These are phyloP conservation scores for Fusarium odoratissimum DNA, from an alignment of 2,329 filamentous ascomycete genomes.

Conservation along the genomic window DNA sequence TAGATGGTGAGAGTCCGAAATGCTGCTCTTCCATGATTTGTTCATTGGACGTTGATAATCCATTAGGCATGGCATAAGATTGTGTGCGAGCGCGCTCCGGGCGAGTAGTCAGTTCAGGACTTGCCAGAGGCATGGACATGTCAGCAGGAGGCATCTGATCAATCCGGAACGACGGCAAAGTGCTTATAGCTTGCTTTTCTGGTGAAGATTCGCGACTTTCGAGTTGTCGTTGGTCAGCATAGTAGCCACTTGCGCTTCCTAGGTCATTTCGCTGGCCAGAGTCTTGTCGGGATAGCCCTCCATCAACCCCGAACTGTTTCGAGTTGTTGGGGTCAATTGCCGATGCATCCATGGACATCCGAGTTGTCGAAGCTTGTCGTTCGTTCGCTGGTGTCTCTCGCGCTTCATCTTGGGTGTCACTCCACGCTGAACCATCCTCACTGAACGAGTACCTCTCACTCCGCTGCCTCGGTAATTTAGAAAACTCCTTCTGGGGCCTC, in stretches of 20 bases:
- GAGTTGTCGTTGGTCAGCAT: slow-evolving; percentile 33
- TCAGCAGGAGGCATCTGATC: slow-evolving; percentile 36
- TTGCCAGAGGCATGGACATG: slow-evolving; percentile 39
- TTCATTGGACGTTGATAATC: slow-evolving; percentile 34
- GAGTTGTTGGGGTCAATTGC: slow-evolving; percentile 7
- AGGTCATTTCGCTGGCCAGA: slow-evolving; percentile 29
- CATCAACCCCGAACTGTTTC: slow-evolving; percentile 3
- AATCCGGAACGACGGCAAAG: slow-evolving; percentile 35
- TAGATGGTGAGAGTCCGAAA: slow-evolving; percentile 44
- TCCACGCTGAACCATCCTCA: slow-evolving; percentile 45
- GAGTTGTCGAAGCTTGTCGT: slow-evolving; percentile 2
- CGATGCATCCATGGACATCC: slow-evolving; percentile 21
- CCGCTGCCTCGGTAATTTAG: slow-evolving; percentile 35
- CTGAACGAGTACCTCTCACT: slow-evolving; percentile 43
- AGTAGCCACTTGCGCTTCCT: slow-evolving; percentile 20
- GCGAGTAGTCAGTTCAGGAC: slow-evolving; percentile 31
- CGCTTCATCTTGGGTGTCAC: slow-evolving; percentile 45
- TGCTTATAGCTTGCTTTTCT: slow-evolving; percentile 33
- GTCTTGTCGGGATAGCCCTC: slow-evolving; percentile 23
- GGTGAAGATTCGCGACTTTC: slow-evolving; percentile 42
- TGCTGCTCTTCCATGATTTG: slow-evolving; percentile 43
- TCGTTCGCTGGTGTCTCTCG: slow-evolving; percentile 37
- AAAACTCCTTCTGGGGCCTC: slow-evolving; percentile 42
- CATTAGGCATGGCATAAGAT: slow-evolving; percentile 42
- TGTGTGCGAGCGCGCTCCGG: slow-evolving; percentile 37